Conservation (phyloP, 495 filamentous ascomycete genomes). For the Hypomontagnella submonticulosa region DNA sequence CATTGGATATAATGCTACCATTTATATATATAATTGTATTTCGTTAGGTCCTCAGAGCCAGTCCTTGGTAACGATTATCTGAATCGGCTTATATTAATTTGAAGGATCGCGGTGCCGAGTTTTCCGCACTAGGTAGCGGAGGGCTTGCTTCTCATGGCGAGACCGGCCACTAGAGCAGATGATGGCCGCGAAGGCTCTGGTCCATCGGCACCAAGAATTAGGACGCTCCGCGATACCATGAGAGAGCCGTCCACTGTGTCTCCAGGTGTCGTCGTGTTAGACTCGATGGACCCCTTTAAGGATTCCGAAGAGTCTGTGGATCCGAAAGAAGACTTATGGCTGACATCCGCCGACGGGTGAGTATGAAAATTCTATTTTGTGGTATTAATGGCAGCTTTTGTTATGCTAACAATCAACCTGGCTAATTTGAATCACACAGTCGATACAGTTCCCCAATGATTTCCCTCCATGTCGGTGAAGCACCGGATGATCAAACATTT, state of each 20-base stretch:
- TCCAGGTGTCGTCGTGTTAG: constrained; percentile 54
- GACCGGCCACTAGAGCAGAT: not conserved
- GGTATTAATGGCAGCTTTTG: too few relatives aligned
- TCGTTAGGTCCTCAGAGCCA: too few relatives aligned
- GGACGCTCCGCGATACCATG: constrained; percentile 55
- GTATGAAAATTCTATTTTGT: too few relatives aligned
- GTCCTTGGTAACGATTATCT: too few relatives aligned
- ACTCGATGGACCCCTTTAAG: constrained; percentile 40
- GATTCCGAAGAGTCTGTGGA: constrained; percentile 45
- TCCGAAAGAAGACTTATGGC: constrained; percentile 59
- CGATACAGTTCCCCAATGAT: constrained; percentile 57
- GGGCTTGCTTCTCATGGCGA: too few relatives aligned
- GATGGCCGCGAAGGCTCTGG: constrained; percentile 24
- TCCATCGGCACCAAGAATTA: constrained; percentile 23
- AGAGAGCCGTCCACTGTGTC: constrained; percentile 50
- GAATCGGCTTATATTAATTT: too few relatives aligned
- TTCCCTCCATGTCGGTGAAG: constrained; percentile 53
- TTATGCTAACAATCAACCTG: constrained; percentile 16
- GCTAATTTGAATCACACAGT: constrained; percentile 39
- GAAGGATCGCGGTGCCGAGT: too few relatives aligned
- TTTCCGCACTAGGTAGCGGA: too few relatives aligned
- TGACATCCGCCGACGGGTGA: constrained; percentile 59
- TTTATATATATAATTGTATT: too few relatives aligned
- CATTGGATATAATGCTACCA: too few relatives aligned
- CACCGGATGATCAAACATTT: constrained; percentile 52